Percentiles rank a stretch among this genome's conserved stretches.
Conservation (phyloP, 2,329 filamentous ascomycete species). For the Pyricularia sp. region DNA sequence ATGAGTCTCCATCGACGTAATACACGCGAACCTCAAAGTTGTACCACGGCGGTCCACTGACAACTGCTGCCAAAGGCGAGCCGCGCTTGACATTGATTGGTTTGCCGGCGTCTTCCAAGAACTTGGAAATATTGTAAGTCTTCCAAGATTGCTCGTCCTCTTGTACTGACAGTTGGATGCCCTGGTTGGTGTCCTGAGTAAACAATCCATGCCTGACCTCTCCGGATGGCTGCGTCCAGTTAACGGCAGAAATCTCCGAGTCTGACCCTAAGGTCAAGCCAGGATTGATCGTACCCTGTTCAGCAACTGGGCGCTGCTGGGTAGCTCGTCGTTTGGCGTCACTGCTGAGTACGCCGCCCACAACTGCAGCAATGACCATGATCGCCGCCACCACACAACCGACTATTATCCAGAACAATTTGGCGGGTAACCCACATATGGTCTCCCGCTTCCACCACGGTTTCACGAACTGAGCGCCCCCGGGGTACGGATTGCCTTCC, state of each 20-base stretch:
- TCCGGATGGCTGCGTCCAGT: not conserved
- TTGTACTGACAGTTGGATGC: not conserved
- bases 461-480: not conserved
- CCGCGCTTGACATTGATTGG: not conserved
- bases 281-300: not conserved
- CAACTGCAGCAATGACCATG: not conserved
- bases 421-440: not conserved
- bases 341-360: not conserved
- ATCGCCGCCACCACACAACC: not conserved
- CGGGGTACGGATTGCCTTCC: not conserved
- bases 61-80: not conserved
- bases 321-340: not conserved
- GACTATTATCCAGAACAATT: not conserved
- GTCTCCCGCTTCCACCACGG: not conserved
- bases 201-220: not conserved
- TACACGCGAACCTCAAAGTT: conserved; percentile 1
- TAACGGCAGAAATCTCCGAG: not conserved
- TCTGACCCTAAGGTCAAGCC: not conserved
- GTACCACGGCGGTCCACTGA: not conserved
- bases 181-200: not conserved
- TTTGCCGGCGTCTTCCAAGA: not conserved
- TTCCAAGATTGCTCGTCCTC: not conserved
- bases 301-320: not conserved
- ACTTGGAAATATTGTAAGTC: not conserved
- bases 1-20: not conserved